A percentile compares a stretch with the other conserved stretches of the same genome.
These are phyloP conservation scores for Hypocrella siamensis DNA, from an alignment of 2,329 filamentous ascomycete genomes.

Conservation along the genomic window DNA sequence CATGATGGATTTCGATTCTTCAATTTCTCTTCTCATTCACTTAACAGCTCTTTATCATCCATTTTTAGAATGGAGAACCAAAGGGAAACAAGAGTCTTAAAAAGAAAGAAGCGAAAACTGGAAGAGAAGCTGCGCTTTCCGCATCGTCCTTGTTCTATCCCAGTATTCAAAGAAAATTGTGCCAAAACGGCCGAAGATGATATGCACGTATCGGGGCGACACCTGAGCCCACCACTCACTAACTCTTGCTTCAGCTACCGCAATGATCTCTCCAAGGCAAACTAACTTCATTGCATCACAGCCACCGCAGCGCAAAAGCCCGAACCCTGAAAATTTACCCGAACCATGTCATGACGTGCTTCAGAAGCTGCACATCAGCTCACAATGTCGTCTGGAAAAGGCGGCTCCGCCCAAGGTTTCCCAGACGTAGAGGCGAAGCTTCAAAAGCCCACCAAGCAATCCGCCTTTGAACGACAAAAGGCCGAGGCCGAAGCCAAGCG, in stretches of 20 bases:
- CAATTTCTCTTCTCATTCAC: no score
- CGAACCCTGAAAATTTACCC: background rate
- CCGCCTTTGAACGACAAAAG: constrained; percentile 75
- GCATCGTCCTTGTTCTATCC: no score
- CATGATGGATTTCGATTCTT: no score
- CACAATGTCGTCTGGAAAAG: constrained; percentile 31
- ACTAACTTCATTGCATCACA: background rate
- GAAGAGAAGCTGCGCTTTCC: no score
- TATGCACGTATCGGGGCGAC: constrained; percentile 7
- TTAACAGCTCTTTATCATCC: no score
- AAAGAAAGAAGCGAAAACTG: no score
- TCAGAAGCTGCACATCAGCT: background rate
- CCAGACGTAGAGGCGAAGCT: constrained; percentile 65
- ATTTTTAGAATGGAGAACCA: no score
- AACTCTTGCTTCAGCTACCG: no score
- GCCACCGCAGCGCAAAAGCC: background rate
- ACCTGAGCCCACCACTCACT: background rate
- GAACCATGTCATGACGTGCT: constrained; percentile 4
- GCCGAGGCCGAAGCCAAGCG: constrained; percentile 83
- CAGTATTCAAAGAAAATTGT: no score
- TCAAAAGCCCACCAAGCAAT: constrained; percentile 67
- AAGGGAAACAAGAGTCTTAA: no score
- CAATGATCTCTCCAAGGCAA: no score
- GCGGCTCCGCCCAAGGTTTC: constrained; percentile 31
- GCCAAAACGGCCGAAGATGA: no score